Percentiles rank a stretch among this genome's conserved stretches.
These are phyloP conservation scores for Cerrena zonata DNA, from an alignment of 1,284 basidiomycete genomes.

Conservation along the genomic window DNA sequence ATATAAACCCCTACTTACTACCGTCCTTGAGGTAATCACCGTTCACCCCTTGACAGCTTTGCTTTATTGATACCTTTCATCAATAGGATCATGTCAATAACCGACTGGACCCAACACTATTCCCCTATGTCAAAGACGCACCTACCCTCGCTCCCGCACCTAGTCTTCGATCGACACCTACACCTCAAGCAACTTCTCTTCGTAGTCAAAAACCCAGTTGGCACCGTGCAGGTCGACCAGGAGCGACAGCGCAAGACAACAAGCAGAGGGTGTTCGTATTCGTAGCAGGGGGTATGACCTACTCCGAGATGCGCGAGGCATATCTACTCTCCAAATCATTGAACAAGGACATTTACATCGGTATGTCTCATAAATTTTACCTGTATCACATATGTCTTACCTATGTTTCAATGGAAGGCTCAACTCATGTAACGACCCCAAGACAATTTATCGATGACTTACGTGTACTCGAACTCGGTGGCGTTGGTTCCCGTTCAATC, in stretches of 20 bases:
- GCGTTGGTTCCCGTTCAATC: constrained; percentile 62
- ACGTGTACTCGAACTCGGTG: constrained; percentile 76
- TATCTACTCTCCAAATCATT: constrained; percentile 74
- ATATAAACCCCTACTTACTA: constrained; percentile 82
- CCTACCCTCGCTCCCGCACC: constrained; percentile 49
- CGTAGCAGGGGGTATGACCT: constrained; percentile 93
- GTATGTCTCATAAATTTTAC: constrained; percentile 37
- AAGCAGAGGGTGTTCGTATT: constrained; percentile 87
- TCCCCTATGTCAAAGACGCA: constrained; percentile 88
- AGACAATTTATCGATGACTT: constrained; percentile 82
- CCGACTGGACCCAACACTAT: constrained; percentile 72
- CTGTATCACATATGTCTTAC: not conserved
- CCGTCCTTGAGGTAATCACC: constrained; percentile 43
- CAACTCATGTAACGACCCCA: constrained; percentile 84
- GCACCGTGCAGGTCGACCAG: constrained; percentile 65
- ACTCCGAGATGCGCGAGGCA: constrained; percentile 86
- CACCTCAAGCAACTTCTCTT: constrained; percentile 56
- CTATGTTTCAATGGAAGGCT: constrained; percentile 49
- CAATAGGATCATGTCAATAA: constrained; percentile 74
- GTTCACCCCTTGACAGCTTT: not conserved
- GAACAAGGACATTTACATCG: constrained; percentile 88
- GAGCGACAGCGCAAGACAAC: constrained; percentile 47
- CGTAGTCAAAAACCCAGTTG: constrained; percentile 82
- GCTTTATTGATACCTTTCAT: not conserved
- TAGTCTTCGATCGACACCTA: constrained; percentile 34